Conservation (phyloP, 2,329 filamentous ascomycete species). For the Plectosphaerella plurivora region DNA sequence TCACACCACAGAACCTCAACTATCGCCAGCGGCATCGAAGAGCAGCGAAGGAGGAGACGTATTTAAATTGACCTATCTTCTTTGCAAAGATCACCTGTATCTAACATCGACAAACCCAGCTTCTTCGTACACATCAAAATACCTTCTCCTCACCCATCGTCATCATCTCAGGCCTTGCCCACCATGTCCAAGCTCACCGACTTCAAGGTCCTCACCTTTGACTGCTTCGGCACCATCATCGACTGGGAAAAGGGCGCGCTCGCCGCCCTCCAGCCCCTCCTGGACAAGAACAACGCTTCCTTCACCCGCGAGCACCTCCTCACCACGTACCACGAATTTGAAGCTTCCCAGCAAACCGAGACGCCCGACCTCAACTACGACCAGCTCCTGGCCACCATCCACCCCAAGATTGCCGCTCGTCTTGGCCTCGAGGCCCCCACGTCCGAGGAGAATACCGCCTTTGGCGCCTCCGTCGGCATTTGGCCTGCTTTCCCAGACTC, state of each 20-base stretch:
- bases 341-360: constrained; percentile 45
- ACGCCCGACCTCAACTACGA: constrained; percentile 57
- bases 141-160: neutral
- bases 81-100: too few species aligned
- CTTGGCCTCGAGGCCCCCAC: constrained; percentile 30
- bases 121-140: neutral
- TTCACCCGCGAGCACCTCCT: constrained; percentile 31
- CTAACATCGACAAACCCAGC: too few species aligned
- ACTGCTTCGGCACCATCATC: constrained; percentile 76
- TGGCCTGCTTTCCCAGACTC: constrained; percentile 61
- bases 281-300: constrained; percentile 24
- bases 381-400: constrained; percentile 47
- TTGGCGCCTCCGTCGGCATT: constrained; percentile 46
- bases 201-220: constrained; percentile 58
- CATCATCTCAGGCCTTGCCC: neutral
- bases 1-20: too few species aligned
- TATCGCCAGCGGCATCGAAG: too few species aligned
- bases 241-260: constrained; percentile 71
- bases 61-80: too few species aligned
- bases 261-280: constrained; percentile 44
- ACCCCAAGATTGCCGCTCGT: constrained; percentile 40
- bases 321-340: constrained; percentile 36
- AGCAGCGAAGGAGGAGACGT: too few species aligned
- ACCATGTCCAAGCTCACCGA: constrained; percentile 13
- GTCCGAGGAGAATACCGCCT: constrained; percentile 35